Percentiles rank a stretch among this genome's conserved stretches.
These are phyloP conservation scores for Aspergillus intermedius DNA, from an alignment of 2,329 filamentous ascomycete genomes.

Conservation along the genomic window DNA sequence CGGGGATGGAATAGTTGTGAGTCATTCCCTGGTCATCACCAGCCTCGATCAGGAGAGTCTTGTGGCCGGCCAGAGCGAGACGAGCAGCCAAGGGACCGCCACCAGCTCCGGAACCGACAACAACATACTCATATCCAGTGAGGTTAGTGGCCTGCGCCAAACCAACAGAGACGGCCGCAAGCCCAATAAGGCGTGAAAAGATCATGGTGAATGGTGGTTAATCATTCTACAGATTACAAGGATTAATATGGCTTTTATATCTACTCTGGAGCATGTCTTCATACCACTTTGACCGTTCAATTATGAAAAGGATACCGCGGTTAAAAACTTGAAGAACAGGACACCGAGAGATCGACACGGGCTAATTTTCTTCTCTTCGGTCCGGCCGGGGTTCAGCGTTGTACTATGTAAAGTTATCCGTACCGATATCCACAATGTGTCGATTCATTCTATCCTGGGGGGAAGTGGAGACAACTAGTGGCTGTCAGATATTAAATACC, in stretches of 20 bases:
- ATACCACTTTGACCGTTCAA: neutral
- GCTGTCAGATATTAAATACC: neutral
- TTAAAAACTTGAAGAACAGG: neutral
- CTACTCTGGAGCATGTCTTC: too few relatives aligned
- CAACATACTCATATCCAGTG: constrained; percentile 33
- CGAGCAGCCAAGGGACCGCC: constrained; percentile 32
- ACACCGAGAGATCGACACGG: neutral
- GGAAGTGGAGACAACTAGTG: neutral
- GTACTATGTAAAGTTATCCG: neutral
- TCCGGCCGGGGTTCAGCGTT: neutral
- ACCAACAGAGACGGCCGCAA: constrained; percentile 3
- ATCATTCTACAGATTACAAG: neutral
- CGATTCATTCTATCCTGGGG: neutral
- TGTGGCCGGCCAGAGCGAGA: constrained; percentile 29
- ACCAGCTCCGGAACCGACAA: constrained; percentile 32
- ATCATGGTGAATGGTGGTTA: neutral
- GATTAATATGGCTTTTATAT: neutral
- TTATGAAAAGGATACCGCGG: neutral
- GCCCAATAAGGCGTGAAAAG: neutral
- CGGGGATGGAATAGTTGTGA: constrained; percentile 24
- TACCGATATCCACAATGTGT: neutral
- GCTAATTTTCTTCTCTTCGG: neutral
- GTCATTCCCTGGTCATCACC: constrained; percentile 30
- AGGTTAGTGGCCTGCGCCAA: constrained; percentile 15
- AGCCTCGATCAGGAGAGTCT: constrained; percentile 33